Evolutionary conservation across 306 rosid species (phyloP).

Genomic region (Cucurbita moschata): DNA sequence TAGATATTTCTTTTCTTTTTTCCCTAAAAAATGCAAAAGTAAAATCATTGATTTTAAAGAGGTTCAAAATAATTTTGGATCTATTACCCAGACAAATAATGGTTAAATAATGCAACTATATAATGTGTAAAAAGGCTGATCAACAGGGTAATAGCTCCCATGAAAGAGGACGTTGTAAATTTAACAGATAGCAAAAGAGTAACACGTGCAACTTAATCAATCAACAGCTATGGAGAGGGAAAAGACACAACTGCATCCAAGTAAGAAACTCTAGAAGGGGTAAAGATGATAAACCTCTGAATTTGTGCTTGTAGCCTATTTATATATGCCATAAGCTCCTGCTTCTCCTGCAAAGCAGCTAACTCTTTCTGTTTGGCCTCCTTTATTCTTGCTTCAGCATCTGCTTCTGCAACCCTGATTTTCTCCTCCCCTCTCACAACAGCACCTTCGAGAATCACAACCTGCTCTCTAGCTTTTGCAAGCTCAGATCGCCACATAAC

Average conservation of each 20-base stretch:
- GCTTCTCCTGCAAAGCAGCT: slow-evolving; percentile 57
- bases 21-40: background rate
- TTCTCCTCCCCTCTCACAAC: slow-evolving; percentile 87
- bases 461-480: slow-evolving; percentile 90
- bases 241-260: background rate
- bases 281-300: slow-evolving; percentile 54
- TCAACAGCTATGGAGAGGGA: background rate
- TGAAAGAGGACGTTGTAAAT: background rate
- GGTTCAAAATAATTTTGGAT: background rate
- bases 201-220: background rate
- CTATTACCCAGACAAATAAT: background rate
- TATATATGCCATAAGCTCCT: slow-evolving; percentile 74
- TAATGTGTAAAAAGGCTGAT: background rate
- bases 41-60: background rate
- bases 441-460: slow-evolving; percentile 72
- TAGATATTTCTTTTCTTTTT: too few species aligned
- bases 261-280: slow-evolving; percentile 1
- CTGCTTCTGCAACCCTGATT: slow-evolving; percentile 70
- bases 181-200: background rate
- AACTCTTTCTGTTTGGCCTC: slow-evolving; percentile 64
- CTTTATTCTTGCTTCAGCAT: slow-evolving; percentile 64
- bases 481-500: slow-evolving; percentile 95
- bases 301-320: slow-evolving; percentile 74
- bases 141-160: background rate
- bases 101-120: background rate